Percentiles rank a stretch among this genome's conserved stretches.
Conservation (phyloP, 1,139 yeast species). For the Magnusiomyces fungicola region DNA sequence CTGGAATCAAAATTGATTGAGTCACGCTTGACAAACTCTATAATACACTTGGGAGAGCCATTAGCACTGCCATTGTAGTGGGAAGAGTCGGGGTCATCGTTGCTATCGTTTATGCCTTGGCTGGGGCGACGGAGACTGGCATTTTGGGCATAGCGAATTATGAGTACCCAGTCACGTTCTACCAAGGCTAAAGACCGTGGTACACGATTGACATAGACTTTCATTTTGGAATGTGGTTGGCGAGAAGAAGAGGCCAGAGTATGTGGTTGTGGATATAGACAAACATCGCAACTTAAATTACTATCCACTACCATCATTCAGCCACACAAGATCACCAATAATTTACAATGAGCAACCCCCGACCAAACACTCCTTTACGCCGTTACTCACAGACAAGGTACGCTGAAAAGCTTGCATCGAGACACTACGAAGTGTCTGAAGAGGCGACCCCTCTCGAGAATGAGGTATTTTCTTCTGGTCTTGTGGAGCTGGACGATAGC, state of each 20-base stretch:
- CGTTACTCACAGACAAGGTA: constrained; percentile 9
- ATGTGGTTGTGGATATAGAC: too few relatives aligned
- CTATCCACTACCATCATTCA: not conserved
- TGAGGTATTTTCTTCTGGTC: constrained; percentile 3
- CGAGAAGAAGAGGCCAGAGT: too few relatives aligned
- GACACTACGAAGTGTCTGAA: constrained; percentile 2
- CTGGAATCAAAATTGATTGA: constrained; percentile 25
- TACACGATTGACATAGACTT: constrained; percentile 29
- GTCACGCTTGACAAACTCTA: constrained; percentile 33
- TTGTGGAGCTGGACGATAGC: constrained; percentile 42
- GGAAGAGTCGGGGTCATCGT: too few relatives aligned
- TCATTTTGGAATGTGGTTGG: constrained; percentile 22
- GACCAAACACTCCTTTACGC: constrained; percentile 15
- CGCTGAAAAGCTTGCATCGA: constrained; percentile 2
- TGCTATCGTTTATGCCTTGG: not conserved
- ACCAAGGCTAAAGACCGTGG: constrained; percentile 34
- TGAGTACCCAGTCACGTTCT: constrained; percentile 28
- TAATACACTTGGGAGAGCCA: constrained; percentile 28
- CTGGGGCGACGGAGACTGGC: constrained; percentile 15
- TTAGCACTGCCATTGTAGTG: constrained; percentile 2
- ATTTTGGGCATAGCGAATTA: constrained; percentile 29
- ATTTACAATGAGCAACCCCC: too few relatives aligned
- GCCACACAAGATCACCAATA: not conserved
- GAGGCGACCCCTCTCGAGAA: constrained; percentile 4
- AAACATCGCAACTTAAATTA: too few relatives aligned